A percentile compares a stretch with the other conserved stretches of the same genome.
phyloP scores from a whole-genome alignment of 2,329 filamentous ascomycete species.

The Pestalotiopsis sp. region DNA sequence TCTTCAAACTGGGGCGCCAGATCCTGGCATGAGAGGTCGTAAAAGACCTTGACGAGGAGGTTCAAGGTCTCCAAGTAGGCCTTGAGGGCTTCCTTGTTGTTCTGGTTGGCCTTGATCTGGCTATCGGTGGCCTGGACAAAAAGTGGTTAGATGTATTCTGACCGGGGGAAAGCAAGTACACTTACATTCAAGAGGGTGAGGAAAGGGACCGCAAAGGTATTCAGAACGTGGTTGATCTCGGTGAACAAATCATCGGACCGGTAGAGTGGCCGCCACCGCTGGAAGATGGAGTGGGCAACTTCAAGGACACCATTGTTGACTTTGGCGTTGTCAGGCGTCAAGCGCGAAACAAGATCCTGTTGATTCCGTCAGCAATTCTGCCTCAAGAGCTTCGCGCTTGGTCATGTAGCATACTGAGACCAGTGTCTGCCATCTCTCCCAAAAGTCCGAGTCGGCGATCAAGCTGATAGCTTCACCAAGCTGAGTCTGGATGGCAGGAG shows the following conservation, averaged over 20 bases:
- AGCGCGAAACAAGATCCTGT: constrained; percentile 82
- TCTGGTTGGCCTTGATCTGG: constrained; percentile 72
- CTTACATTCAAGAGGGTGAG: constrained; percentile 74
- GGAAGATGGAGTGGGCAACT: constrained; percentile 98
- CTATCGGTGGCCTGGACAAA: constrained; percentile 62
- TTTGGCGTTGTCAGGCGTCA: constrained; percentile 79
- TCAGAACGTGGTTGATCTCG: constrained; percentile 94
- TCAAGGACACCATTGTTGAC: constrained; percentile 94
- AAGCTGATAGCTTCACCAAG: constrained; percentile 95
- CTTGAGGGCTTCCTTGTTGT: constrained; percentile 73
- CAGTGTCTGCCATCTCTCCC: constrained; percentile 92
- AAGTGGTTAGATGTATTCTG: neutral
- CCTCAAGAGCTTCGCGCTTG: neutral
- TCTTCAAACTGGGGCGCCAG: constrained; percentile 94
- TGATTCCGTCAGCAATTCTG: constrained; percentile 16
- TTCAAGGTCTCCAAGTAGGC: constrained; percentile 84
- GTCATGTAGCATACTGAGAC: constrained; percentile 62
- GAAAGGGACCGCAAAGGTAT: constrained; percentile 82
- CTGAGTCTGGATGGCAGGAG: constrained; percentile 85
- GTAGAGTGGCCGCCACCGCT: constrained; percentile 92
- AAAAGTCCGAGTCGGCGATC: constrained; percentile 98
- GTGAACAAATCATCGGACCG: constrained; percentile 89
- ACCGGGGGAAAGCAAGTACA: constrained; percentile 2
- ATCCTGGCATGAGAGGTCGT: constrained; percentile 97
- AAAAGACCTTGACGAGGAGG: constrained; percentile 87